Evolutionary conservation across 257 asterid genomes (phyloP).

Genomic region (Nicotiana paniculata): DNA sequence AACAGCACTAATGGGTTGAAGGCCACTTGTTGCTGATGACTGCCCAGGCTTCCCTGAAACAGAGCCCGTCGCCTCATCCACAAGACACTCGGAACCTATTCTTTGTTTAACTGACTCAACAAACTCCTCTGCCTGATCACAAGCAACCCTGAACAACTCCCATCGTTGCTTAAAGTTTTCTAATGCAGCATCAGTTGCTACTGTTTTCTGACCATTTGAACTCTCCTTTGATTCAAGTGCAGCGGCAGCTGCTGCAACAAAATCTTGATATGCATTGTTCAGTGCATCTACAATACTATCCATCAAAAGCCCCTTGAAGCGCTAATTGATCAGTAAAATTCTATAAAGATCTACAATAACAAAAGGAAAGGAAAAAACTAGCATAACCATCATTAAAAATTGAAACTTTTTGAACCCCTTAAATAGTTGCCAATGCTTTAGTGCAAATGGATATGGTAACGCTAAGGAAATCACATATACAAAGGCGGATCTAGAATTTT

Average conservation of each 20-base stretch:
- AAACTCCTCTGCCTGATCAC: slow-evolving; percentile 93
- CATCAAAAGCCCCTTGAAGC: slow-evolving; percentile 34
- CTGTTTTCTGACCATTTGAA: slow-evolving; percentile 53
- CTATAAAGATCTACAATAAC: background rate
- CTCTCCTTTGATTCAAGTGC: slow-evolving; percentile 60
- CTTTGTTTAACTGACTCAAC: slow-evolving; percentile 95
- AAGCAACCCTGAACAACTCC: slow-evolving; percentile 83
- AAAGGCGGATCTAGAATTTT: background rate
- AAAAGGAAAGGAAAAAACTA: background rate
- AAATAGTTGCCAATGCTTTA: background rate
- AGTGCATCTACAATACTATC: slow-evolving; percentile 72
- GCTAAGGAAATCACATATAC: too few species aligned
- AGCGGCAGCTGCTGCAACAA: slow-evolving; percentile 62
- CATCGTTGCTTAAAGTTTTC: slow-evolving; percentile 83
- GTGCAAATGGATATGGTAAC: background rate
- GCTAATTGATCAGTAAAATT: background rate
- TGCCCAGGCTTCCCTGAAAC: slow-evolving; percentile 60
- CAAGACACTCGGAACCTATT: slow-evolving; percentile 94
- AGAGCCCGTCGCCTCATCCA: slow-evolving; percentile 93
- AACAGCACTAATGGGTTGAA: slow-evolving; percentile 93
- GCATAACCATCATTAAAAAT: background rate
- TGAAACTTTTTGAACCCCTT: background rate
- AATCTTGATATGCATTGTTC: slow-evolving; percentile 67
- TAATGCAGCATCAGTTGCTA: slow-evolving; percentile 75
- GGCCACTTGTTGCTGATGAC: slow-evolving; percentile 39